Conservation (phyloP, 495 filamentous ascomycete genomes). For the Podospora australis region DNA sequence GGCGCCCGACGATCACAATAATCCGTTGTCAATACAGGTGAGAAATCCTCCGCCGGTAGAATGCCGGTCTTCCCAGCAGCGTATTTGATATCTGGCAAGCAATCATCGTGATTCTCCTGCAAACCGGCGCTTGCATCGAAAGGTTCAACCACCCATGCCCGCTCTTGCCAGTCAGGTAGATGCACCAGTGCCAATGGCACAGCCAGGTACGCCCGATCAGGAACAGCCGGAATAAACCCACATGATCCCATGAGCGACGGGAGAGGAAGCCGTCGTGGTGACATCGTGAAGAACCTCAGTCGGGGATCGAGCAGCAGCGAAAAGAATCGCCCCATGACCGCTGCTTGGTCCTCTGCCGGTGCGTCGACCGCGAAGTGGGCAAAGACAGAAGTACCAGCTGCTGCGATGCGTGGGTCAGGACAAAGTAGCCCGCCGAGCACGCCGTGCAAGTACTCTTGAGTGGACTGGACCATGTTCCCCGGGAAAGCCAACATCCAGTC, state of each 20-base stretch:
- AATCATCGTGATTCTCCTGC: neutral
- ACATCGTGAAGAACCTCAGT: constrained; percentile 2
- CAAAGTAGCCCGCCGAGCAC: neutral
- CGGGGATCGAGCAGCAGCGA: constrained; percentile 16
- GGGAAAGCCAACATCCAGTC: constrained; percentile 17
- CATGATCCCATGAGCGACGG: neutral
- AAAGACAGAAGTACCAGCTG: constrained; percentile 7
- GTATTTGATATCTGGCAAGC: neutral
- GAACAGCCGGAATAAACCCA: constrained; percentile 1
- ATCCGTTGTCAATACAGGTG: constrained; percentile 14
- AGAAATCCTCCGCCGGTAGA: constrained; percentile 7
- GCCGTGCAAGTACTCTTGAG: constrained; percentile 2
- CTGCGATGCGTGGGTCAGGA: neutral
- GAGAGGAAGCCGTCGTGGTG: constrained; percentile 5
- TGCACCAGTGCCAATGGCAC: constrained; percentile 11
- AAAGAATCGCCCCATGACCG: neutral
- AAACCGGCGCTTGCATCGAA: constrained; percentile 13
- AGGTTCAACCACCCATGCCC: constrained; percentile 19
- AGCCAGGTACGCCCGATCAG: constrained; percentile 14
- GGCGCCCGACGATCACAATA: constrained; percentile 7
- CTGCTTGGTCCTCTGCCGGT: neutral
- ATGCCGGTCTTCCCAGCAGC: neutral
- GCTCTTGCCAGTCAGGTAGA: constrained; percentile 6
- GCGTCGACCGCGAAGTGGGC: neutral
- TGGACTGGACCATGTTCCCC: neutral